Conservation (phyloP, 176 grass and related monocot species). For the Carex scoparia region DNA sequence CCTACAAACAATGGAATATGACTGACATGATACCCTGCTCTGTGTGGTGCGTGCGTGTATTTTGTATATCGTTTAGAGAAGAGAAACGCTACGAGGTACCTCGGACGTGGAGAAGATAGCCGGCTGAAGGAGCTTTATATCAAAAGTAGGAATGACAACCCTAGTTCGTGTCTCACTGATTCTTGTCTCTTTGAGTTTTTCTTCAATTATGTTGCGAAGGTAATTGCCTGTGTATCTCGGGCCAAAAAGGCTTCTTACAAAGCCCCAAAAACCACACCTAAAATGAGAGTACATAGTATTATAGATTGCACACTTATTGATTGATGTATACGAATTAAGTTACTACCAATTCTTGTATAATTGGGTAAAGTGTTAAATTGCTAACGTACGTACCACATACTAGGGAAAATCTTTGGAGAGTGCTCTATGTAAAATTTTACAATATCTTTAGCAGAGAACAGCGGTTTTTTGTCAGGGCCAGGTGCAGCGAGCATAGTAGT, state of each 20-base stretch:
- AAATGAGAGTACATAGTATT: not conserved
- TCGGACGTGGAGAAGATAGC: conserved; percentile 52
- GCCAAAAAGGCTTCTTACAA: not conserved
- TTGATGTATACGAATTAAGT: not conserved
- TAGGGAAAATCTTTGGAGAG: conserved; percentile 53
- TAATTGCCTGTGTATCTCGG: conserved; percentile 45
- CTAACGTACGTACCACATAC: not conserved
- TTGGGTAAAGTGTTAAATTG: not conserved
- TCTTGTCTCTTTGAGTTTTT: conserved; percentile 1
- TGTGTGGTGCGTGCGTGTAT: not conserved
- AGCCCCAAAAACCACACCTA: not conserved
- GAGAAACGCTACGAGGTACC: not conserved
- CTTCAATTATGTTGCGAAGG: conserved; percentile 38
- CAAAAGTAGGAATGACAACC: conserved; percentile 49
- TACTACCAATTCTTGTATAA: not conserved
- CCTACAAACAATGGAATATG: conserved; percentile 10
- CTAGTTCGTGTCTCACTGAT: conserved; percentile 40
- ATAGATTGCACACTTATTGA: not conserved
- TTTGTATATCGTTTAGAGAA: not conserved
- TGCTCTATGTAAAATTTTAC: conserved; percentile 39
- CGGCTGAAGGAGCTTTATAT: conserved; percentile 48
- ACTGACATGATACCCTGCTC: not conserved
- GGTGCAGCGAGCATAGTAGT: conserved; percentile 55
- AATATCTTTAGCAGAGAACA: conserved; percentile 45
- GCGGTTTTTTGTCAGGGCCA: conserved; percentile 26